These are phyloP conservation scores for Lentinus brumalis DNA, from an alignment of 768 basidiomycete species.

Conservation along the genomic window DNA sequence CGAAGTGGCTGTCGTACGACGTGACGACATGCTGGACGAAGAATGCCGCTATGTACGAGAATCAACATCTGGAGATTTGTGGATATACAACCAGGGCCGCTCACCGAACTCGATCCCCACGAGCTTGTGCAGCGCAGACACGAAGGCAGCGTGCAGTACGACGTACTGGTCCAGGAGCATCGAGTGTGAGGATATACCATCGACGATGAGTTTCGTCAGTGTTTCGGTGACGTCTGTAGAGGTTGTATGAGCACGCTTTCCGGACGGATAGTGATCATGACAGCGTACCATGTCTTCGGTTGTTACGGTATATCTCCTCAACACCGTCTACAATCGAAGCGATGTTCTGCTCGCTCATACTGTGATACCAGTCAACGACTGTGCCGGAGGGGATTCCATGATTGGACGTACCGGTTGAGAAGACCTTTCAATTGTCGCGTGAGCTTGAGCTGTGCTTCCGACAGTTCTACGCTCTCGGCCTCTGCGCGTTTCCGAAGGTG, in stretches of 20 bases:
- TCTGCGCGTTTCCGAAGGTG: slow-evolving; percentile 59
- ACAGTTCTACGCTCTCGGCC: slow-evolving; percentile 35
- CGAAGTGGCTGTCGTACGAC: slow-evolving; percentile 64
- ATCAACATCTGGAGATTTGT: background rate
- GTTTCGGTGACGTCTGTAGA: slow-evolving; percentile 77
- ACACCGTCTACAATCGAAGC: slow-evolving; percentile 68
- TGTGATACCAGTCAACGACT: slow-evolving; percentile 32
- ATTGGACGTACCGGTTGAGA: slow-evolving; percentile 68
- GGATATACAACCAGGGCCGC: slow-evolving; percentile 23
- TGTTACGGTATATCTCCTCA: slow-evolving; percentile 74
- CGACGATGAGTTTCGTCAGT: slow-evolving; percentile 73
- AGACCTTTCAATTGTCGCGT: slow-evolving; percentile 81
- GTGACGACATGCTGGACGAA: slow-evolving; percentile 75
- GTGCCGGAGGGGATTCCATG: background rate
- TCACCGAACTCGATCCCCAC: slow-evolving; percentile 88
- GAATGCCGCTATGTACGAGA: slow-evolving; percentile 60
- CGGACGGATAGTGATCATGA: background rate
- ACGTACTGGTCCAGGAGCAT: slow-evolving; percentile 88
- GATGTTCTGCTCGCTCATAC: slow-evolving; percentile 91
- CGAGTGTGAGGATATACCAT: slow-evolving; percentile 78
- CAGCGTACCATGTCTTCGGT: slow-evolving; percentile 73
- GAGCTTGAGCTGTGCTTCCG: slow-evolving; percentile 55
- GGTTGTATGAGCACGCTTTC: background rate
- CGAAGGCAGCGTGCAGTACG: slow-evolving; percentile 82
- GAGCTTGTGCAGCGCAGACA: slow-evolving; percentile 78